Evolutionary conservation across 495 filamentous ascomycete species (phyloP).

Genomic region (Hyaloscypha finlandica): DNA sequence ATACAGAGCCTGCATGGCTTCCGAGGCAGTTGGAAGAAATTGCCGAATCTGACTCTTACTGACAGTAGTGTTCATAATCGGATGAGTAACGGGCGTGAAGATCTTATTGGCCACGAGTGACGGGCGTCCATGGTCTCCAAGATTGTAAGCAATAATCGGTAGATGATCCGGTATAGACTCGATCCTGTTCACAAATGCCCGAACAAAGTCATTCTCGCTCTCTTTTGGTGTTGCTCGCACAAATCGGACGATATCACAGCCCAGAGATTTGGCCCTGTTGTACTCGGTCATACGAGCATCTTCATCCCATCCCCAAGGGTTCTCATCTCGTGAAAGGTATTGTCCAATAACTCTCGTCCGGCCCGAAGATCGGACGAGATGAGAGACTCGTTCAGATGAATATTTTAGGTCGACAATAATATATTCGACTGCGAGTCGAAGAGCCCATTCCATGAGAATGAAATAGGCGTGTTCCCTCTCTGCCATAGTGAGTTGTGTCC

Average conservation of each 20-base stretch:
- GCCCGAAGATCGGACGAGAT: slow-evolving; percentile 59
- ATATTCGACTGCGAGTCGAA: slow-evolving; percentile 76
- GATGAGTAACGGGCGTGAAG: slow-evolving; percentile 69
- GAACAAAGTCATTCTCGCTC: slow-evolving; percentile 59
- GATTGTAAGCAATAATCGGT: slow-evolving; percentile 71
- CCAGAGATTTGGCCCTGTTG: slow-evolving; percentile 57
- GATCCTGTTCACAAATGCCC: slow-evolving; percentile 54
- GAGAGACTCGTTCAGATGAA: slow-evolving; percentile 46
- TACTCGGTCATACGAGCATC: slow-evolving; percentile 57
- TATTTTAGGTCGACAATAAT: slow-evolving; percentile 65
- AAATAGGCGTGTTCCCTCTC: slow-evolving; percentile 52
- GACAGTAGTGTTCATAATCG: slow-evolving; percentile 55
- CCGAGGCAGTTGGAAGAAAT: slow-evolving; percentile 52
- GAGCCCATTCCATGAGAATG: slow-evolving; percentile 63
- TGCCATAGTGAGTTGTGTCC: slow-evolving; percentile 28
- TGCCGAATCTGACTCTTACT: slow-evolving; percentile 35
- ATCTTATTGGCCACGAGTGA: slow-evolving; percentile 69
- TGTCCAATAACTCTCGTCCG: slow-evolving; percentile 76
- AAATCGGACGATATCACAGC: slow-evolving; percentile 71
- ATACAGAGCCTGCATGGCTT: slow-evolving; percentile 60
- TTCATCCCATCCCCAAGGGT: slow-evolving; percentile 62
- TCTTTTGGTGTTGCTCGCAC: slow-evolving; percentile 60
- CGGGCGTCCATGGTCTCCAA: slow-evolving; percentile 65
- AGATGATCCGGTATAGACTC: slow-evolving; percentile 40
- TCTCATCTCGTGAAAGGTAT: slow-evolving; percentile 51